Conservation (phyloP, 495 filamentous ascomycete species). For the Echria macrotheca region DNA sequence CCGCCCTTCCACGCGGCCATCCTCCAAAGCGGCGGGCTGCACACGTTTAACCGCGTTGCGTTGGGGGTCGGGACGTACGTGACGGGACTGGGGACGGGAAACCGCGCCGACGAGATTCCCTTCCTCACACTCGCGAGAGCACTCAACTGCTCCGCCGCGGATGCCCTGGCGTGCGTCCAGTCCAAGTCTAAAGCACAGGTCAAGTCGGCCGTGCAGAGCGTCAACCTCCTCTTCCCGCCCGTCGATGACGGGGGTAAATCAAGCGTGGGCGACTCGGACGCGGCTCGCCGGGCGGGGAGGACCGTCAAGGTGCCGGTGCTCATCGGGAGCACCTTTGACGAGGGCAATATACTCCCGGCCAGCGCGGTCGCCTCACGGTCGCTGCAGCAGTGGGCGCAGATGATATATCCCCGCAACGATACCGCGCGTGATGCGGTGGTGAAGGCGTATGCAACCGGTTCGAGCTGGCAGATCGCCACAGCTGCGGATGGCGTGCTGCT, state of each 20-base stretch:
- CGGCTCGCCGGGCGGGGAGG: conserved; percentile 2
- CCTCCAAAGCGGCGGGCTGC: neutral
- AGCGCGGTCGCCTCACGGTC: conserved; percentile 2
- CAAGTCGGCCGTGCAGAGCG: neutral
- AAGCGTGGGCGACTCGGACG: conserved; percentile 10
- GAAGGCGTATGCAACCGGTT: neutral
- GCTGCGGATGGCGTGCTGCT: neutral
- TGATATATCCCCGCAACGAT: neutral
- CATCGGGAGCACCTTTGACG: conserved; percentile 8
- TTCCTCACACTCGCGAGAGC: conserved; percentile 4
- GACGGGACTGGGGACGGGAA: conserved; percentile 7
- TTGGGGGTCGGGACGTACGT: neutral
- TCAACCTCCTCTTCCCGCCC: conserved; percentile 10
- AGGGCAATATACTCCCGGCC: conserved; percentile 9
- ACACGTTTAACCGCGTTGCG: conserved; percentile 6
- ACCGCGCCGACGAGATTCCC: neutral
- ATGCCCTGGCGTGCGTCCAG: conserved; percentile 2
- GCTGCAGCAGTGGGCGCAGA: neutral
- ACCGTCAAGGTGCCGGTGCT: conserved; percentile 8
- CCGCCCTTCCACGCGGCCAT: conserved; percentile 5
- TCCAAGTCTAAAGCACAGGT: neutral
- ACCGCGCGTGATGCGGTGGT: neutral
- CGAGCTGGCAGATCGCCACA: neutral
- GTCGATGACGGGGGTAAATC: conserved; percentile 7
- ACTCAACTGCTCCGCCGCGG: neutral